Conservation (phyloP, 2,329 filamentous ascomycete species). For the Dactylella cylindrospora region DNA sequence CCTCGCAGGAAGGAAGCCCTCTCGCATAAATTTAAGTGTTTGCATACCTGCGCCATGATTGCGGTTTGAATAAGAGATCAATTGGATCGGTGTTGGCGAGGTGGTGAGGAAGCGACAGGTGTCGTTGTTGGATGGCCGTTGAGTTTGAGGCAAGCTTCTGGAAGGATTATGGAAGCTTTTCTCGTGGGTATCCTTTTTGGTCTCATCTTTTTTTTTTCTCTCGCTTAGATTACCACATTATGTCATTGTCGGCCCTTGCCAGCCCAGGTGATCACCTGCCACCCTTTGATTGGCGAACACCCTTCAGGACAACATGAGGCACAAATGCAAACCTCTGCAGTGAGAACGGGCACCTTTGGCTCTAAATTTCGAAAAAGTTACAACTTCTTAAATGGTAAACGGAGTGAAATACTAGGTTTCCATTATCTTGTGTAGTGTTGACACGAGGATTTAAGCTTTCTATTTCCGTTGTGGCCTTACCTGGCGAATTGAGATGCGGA, state of each 20-base stretch:
- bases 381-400: too few species aligned
- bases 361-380: too few species aligned
- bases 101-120: neutral
- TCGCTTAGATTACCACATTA: neutral
- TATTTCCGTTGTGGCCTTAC: too few species aligned
- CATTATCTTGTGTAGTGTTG: too few species aligned
- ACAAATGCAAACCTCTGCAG: too few species aligned
- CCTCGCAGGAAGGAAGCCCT: neutral
- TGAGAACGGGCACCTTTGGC: too few species aligned
- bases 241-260: conserved; percentile 21
- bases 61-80: neutral
- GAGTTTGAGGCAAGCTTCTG: neutral
- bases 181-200: too few species aligned
- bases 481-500: too few species aligned
- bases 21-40: neutral
- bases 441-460: too few species aligned
- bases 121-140: neutral
- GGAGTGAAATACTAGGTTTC: too few species aligned
- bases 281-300: neutral
- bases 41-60: conserved; percentile 37
- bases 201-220: too few species aligned
- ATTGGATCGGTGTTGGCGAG: neutral
- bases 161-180: conserved; percentile 13
- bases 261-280: conserved; percentile 21
- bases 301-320: too few species aligned